Conservation (phyloP, 2,329 filamentous ascomycete species). For the Chaetothyriales sp. region DNA sequence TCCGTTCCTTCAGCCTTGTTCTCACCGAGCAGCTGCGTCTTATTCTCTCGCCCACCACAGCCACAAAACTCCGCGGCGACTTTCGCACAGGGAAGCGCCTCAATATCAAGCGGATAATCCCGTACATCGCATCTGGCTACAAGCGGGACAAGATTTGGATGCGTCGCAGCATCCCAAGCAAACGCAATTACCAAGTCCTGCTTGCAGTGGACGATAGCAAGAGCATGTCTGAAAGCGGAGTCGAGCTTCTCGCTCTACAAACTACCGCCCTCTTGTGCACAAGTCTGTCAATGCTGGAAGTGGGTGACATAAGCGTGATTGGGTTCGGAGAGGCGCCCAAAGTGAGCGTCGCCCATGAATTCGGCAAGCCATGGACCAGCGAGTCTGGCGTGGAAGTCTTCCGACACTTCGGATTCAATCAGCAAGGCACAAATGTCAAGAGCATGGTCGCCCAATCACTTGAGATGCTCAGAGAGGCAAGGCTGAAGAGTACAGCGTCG, state of each 20-base stretch:
- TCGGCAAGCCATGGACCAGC: conserved; percentile 64
- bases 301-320: conserved; percentile 79
- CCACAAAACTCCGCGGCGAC: conserved; percentile 89
- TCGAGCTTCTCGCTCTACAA: conserved; percentile 72
- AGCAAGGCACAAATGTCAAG: conserved; percentile 72
- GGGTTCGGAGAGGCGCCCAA: conserved; percentile 62
- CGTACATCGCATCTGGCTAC: conserved; percentile 95
- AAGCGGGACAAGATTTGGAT: conserved; percentile 99
- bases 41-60: conserved; percentile 84
- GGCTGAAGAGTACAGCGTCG: conserved; percentile 36
- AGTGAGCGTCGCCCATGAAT: conserved; percentile 72
- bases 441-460: conserved; percentile 64
- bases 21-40: conserved; percentile 89
- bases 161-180: conserved; percentile 77
- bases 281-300: conserved; percentile 80
- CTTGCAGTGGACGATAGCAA: conserved; percentile 92
- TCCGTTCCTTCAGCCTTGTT: conserved; percentile 71
- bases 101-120: conserved; percentile 98
- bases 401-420: conserved; percentile 68
- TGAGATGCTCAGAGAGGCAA: conserved; percentile 63
- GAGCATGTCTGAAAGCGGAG: conserved; percentile 73
- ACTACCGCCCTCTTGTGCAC: conserved; percentile 84
- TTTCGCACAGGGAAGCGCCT: conserved; percentile 96
- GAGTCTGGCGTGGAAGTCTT: conserved; percentile 74
- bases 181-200: conserved; percentile 92